Evolutionary conservation across 345 rosid genomes (phyloP).

Genomic region (Bruguiera parviflora): DNA sequence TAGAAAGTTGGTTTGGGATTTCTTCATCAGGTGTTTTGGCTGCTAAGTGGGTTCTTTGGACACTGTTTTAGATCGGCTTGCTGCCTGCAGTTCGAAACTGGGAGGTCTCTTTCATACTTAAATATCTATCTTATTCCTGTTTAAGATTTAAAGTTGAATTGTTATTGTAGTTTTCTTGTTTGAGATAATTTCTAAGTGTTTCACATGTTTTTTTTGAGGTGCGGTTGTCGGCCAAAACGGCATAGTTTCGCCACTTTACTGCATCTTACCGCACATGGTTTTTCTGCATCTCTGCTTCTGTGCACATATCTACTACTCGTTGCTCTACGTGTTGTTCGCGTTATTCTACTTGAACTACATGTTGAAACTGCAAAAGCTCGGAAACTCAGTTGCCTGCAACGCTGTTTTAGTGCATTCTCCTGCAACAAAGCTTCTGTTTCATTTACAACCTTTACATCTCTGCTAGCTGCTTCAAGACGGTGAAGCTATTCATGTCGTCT

Average conservation of each 20-base stretch:
- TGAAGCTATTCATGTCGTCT: slow-evolving; percentile 22
- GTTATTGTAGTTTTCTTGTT: slow-evolving; percentile 19
- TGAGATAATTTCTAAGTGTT: slow-evolving; percentile 40
- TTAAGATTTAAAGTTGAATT: slow-evolving; percentile 22
- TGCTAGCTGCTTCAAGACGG: slow-evolving; percentile 28
- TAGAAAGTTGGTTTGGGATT: slow-evolving; percentile 43
- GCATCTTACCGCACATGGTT: slow-evolving; percentile 53
- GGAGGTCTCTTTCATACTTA: slow-evolving; percentile 54
- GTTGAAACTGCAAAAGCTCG: slow-evolving; percentile 24
- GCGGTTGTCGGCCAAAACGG: slow-evolving; percentile 47
- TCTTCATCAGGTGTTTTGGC: slow-evolving; percentile 45
- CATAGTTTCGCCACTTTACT: slow-evolving; percentile 55
- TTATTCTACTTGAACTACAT: slow-evolving; percentile 33
- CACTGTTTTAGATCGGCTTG: slow-evolving; percentile 43
- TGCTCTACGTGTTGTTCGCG: slow-evolving; percentile 34
- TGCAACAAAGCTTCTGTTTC: slow-evolving; percentile 33
- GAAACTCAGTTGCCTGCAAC: slow-evolving; percentile 23
- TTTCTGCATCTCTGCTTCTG: slow-evolving; percentile 46
- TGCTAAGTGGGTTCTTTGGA: slow-evolving; percentile 36
- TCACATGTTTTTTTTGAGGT: slow-evolving; percentile 67
- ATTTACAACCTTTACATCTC: slow-evolving; percentile 10
- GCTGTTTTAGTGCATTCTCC: slow-evolving; percentile 23
- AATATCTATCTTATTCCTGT: slow-evolving; percentile 31
- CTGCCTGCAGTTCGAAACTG: slow-evolving; percentile 45
- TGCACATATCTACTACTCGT: slow-evolving; percentile 36